Evolutionary conservation across 2,329 filamentous ascomycete genomes (phyloP).

Genomic region (Claviceps sp.): DNA sequence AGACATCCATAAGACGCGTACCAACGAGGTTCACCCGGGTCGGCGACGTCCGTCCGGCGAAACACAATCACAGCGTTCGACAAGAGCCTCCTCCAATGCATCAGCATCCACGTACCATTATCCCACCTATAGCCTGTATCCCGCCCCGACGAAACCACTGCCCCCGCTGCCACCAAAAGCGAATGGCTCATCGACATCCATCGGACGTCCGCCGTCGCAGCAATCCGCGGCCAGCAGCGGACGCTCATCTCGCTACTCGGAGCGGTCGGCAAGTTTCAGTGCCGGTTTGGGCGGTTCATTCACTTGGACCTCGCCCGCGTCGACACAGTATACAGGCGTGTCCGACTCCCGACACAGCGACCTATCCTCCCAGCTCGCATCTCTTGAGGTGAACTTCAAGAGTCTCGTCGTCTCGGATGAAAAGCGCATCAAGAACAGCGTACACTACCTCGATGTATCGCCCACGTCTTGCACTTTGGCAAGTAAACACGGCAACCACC

Average conservation of each 20-base stretch:
- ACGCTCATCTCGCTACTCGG: conserved; percentile 5
- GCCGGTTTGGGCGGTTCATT: not conserved
- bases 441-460: conserved; percentile 24
- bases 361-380: not conserved
- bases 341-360: not conserved
- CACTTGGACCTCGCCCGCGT: not conserved
- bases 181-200: conserved; percentile 1
- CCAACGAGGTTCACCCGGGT: conserved; percentile 1
- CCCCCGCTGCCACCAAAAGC: conserved; percentile 3
- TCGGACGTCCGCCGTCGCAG: conserved; percentile 2
- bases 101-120: conserved; percentile 1
- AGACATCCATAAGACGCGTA: not conserved
- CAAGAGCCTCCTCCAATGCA: conserved; percentile 2
- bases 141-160: conserved; percentile 6
- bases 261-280: not conserved
- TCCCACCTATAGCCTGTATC: conserved; percentile 4
- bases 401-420: conserved; percentile 13
- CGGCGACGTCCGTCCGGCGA: not conserved
- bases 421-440: conserved; percentile 18
- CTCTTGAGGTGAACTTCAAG: conserved; percentile 10
- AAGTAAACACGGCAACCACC: conserved; percentile 42
- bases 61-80: not conserved
- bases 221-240: conserved; percentile 1
- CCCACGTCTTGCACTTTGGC: conserved; percentile 19
- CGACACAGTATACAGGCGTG: not conserved